phyloP scores from a whole-genome alignment of 2,329 filamentous ascomycete species.

The Paracoccidioides lutzii region DNA sequence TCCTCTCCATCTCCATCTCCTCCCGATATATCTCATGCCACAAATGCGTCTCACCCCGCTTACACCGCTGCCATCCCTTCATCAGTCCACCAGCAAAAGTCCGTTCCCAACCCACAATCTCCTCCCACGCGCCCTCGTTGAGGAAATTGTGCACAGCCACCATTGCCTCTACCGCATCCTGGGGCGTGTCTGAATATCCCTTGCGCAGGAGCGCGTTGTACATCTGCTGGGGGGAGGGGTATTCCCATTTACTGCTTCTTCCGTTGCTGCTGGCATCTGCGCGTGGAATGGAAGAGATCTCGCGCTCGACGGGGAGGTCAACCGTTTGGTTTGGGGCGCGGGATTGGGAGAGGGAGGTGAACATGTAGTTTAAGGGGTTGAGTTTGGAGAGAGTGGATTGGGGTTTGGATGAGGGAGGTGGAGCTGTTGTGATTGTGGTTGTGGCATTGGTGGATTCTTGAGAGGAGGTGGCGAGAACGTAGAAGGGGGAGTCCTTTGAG shows the following conservation, averaged over 20 bases:
- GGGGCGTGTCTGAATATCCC: constrained; percentile 86
- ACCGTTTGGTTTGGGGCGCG: constrained; percentile 60
- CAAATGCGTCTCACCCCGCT: constrained; percentile 57
- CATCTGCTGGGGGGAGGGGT: constrained; percentile 97
- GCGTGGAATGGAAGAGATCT: constrained; percentile 82
- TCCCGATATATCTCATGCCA: constrained; percentile 42
- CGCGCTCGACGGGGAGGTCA: constrained; percentile 64
- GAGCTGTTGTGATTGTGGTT: constrained; percentile 18
- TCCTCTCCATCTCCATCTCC: constrained; percentile 23
- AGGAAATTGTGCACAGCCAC: constrained; percentile 96
- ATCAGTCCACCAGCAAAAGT: constrained; percentile 64
- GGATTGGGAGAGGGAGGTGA: constrained; percentile 67
- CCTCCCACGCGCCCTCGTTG: constrained; percentile 92
- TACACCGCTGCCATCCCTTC: constrained; percentile 61
- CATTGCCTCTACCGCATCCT: constrained; percentile 91
- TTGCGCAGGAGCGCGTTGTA: constrained; percentile 96
- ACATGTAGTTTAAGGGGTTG: constrained; percentile 92
- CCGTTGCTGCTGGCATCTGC: constrained; percentile 47
- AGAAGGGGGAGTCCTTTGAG: constrained; percentile 40
- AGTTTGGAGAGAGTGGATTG: constrained; percentile 49
- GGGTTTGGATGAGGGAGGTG: constrained; percentile 20
- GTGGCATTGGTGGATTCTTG: constrained; percentile 10
- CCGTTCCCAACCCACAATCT: constrained; percentile 88
- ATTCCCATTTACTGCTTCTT: constrained; percentile 71
- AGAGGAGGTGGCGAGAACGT: constrained; percentile 22